A percentile compares a stretch with the other conserved stretches of the same genome.
These are phyloP conservation scores for Coemansia sp. DNA, from an alignment of 192 early-diverging fungal genomes.

Conservation along the genomic window DNA sequence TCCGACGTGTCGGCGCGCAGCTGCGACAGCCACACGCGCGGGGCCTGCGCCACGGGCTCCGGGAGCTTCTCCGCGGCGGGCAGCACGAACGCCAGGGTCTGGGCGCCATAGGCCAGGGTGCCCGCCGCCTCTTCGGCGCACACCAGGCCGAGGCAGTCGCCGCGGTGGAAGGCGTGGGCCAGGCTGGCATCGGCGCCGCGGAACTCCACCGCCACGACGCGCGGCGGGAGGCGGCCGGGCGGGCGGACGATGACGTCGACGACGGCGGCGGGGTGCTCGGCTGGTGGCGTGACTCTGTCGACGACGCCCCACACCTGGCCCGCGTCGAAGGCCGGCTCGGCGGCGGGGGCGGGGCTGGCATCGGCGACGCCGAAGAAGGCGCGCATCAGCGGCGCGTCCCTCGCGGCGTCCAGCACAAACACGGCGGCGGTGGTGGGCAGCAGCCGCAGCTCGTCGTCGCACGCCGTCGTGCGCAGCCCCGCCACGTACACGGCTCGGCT, in stretches of 20 bases:
- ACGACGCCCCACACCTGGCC: slow-evolving; percentile 49
- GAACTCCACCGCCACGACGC: slow-evolving; percentile 17
- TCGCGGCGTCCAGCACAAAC: slow-evolving; percentile 31
- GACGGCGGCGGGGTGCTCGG: background rate
- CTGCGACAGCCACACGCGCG: slow-evolving; percentile 3
- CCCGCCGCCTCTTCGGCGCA: slow-evolving; percentile 11
- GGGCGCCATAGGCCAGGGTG: slow-evolving; percentile 30
- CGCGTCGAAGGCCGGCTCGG: slow-evolving; percentile 28
- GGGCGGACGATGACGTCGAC: background rate
- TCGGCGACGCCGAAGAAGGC: slow-evolving; percentile 34
- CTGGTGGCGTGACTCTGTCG: background rate
- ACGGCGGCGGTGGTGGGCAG: slow-evolving; percentile 35
- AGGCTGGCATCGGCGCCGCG: slow-evolving; percentile 19
- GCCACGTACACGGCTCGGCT: slow-evolving; percentile 28
- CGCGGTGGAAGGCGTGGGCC: slow-evolving; percentile 22
- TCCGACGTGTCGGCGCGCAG: slow-evolving; percentile 28
- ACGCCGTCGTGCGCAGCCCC: slow-evolving; percentile 1
- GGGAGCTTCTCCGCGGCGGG: background rate
- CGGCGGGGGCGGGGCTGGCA: too few relatives aligned
- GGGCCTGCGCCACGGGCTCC: background rate
- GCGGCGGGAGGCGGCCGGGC: slow-evolving; percentile 2
- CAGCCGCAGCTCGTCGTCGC: slow-evolving; percentile 23
- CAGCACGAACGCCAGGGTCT: slow-evolving; percentile 45
- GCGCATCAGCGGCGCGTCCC: slow-evolving; percentile 29
- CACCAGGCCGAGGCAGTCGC: slow-evolving; percentile 37